Evolutionary conservation across 768 basidiomycete genomes (phyloP), one percentile per base, ranked within the genome.

Genomic region (Kwoniella botswanensis): DNA sequence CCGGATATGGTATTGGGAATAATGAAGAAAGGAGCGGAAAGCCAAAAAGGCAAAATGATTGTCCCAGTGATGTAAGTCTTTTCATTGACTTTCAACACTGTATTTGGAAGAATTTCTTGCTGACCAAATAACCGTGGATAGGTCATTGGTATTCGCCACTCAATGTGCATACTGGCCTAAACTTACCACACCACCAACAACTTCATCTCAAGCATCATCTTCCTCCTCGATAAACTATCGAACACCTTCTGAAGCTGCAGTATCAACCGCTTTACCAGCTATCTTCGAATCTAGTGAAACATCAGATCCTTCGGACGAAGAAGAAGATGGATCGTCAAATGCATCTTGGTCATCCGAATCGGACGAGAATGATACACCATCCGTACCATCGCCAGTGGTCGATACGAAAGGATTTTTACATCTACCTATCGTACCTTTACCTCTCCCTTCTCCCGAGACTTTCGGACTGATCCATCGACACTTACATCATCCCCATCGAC

Each of bases 121-220:
- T n/a, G 3, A 44, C 59, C 65, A 26, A 35, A 6, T 26, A 1
- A 21, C 6, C n/a, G 4, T 22, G 2, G 4, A 35, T 44, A 70
- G 68, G 44, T 70, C 62, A 17, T n/a, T 71, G 22, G 74, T 74
- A 1, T 74, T 67, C 35, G 67, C 74, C 50, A 58, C 67, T 17
- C 74, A 71, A 21, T 74, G 74, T 46, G 62, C 67, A 15, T 63
- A 68, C 60, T 74, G 70, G 67, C 69, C 68, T 2, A 46, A 55
- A 13, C 59, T 71, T 50, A 62, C 54, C 29, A 35, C 13, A 11
- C 64, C 59, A 6, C 50, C 64, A 3, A 11, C 35, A 0, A 55
- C 63, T 17, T 65, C 63, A 5, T 65, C 53, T 21, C 46, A 24
- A 24, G 24, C 46, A 17, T 53, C 29, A 55, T 55, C 24, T 12